These are phyloP conservation scores for Gardenia jasminoides DNA, from an alignment of 257 asterid genomes.

Conservation along the genomic window DNA sequence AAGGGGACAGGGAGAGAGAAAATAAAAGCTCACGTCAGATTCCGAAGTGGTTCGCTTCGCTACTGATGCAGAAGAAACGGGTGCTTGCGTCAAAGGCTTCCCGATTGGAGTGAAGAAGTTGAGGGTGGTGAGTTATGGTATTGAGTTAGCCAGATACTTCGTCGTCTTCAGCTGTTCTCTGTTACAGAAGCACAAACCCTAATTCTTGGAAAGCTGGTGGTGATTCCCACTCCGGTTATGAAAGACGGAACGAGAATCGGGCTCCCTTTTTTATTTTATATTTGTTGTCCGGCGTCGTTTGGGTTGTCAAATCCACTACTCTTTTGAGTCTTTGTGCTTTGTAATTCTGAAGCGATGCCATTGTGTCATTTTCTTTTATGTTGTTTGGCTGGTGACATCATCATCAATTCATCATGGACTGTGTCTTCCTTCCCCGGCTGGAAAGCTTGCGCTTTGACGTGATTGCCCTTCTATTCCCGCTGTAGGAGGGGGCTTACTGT, in stretches of 20 bases:
- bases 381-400: too few species aligned
- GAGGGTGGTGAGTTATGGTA: background rate
- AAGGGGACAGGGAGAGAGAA: too few species aligned
- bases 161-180: constrained; percentile 1
- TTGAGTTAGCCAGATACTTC: background rate
- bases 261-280: background rate
- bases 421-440: background rate
- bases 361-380: background rate
- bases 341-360: too few species aligned
- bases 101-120: background rate
- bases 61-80: background rate
- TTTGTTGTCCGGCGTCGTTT: background rate
- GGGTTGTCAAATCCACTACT: too few species aligned
- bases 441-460: background rate
- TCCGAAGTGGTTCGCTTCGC: background rate
- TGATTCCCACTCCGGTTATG: background rate
- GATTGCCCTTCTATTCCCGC: background rate
- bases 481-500: background rate
- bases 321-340: too few species aligned
- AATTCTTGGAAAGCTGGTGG: constrained; percentile 10
- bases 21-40: constrained; percentile 15
- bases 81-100: background rate
- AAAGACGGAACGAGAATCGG: background rate
- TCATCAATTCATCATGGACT: background rate
- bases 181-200: constrained; percentile 15